Evolutionary conservation across 2,329 filamentous ascomycete species (phyloP), one percentile per base, ranked within the genome.

Genomic region (Seiridium cupressi): DNA sequence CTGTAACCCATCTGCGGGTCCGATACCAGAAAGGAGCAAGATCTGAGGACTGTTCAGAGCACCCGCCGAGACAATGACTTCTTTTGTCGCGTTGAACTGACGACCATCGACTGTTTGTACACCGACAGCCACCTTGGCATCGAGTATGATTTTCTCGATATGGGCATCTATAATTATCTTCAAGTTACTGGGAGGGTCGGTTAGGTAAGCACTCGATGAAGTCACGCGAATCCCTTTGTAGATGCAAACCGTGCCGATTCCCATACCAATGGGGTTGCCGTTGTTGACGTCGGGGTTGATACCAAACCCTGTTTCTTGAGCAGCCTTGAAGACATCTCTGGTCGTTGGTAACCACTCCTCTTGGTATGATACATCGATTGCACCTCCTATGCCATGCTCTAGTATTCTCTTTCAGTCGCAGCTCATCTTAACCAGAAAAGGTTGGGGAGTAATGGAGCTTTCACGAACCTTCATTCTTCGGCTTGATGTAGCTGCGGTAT

Each of bases 161-260:
- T 62, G 60, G 4, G 56, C 35, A 40, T 60, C 38, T 18, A 59
- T 44, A 31, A 58, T 34, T 38, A 66, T 56, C 2, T 53, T 57
- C 5, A 67, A 58, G 44, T 66, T 66, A 1, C 42, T 11, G 3
- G 65, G 61, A 5, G 58, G 44, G 4, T 46, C 36, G 7, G 26
- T 18, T 4, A 67, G 49, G 44, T 65, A 63, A 4, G 79, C 80
- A 3, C 72, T 70, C 0, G 81, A 77, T 0, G 79, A 81, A 0
- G 74, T 74, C 54, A 65, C 61, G 4, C 79, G 69, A 18, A 71
- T 49, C 0, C 78, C 79, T n/a, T 77, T 68, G 26, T 75, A 69
- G 26, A 65, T 54, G 57, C 64, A 65, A 1, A 58, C 48, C 35
- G 60, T 58, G 5, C 60, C 64, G 3, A 64, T 63, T 74, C 73